Evolutionary conservation across 2,329 filamentous ascomycete species (phyloP).

Genomic region (Achaetomium macrosporum): DNA sequence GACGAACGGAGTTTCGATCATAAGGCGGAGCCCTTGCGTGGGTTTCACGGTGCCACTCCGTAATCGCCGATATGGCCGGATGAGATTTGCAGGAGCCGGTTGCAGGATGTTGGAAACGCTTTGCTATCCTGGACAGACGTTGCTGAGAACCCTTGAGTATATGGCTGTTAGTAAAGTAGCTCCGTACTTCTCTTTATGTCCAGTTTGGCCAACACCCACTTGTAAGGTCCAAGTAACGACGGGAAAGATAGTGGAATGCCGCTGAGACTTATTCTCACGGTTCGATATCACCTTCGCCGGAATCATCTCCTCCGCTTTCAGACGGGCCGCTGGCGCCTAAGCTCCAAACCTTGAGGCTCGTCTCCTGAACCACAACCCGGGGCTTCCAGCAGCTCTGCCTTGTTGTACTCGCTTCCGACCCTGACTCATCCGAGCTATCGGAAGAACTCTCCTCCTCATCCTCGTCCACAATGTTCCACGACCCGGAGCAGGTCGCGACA

Average conservation of each 20-base stretch:
- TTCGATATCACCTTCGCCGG: background rate
- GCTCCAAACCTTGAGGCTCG: constrained; percentile 39
- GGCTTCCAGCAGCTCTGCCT: background rate
- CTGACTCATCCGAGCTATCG: constrained; percentile 12
- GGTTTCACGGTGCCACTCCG: background rate
- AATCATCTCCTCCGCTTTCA: background rate
- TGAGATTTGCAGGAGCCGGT: background rate
- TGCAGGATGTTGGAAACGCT: constrained; percentile 6
- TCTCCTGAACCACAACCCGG: constrained; percentile 31
- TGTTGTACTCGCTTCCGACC: background rate
- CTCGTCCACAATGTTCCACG: constrained; percentile 39
- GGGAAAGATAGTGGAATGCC: no score
- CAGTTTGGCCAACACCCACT: no score
- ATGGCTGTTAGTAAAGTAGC: background rate
- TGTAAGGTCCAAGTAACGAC: background rate
- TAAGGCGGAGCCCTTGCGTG: constrained; percentile 5
- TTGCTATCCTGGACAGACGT: constrained; percentile 1
- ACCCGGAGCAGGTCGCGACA: constrained; percentile 50
- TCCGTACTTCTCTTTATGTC: no score
- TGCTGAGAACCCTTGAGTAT: background rate
- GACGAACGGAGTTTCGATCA: constrained; percentile 22
- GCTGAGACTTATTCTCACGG: background rate
- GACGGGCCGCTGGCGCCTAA: constrained; percentile 23
- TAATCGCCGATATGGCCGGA: background rate
- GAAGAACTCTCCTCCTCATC: constrained; percentile 17